Evolutionary conservation across 1,284 basidiomycete species (phyloP).

Genomic region (Phlebopus sp.): DNA sequence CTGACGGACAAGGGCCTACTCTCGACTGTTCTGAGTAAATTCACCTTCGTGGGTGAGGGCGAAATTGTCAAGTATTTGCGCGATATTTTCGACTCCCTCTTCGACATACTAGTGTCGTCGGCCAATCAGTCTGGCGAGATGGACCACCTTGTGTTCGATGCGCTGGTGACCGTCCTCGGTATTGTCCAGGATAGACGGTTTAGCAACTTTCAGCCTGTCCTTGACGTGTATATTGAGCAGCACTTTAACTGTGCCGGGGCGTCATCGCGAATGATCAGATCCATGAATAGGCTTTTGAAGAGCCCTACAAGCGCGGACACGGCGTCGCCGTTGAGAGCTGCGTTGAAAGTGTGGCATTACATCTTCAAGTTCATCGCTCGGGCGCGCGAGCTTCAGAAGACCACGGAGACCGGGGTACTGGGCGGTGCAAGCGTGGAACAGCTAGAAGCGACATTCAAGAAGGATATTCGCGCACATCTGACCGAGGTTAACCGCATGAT

Average conservation of each 20-base stretch:
- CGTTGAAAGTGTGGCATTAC: slow-evolving; percentile 96
- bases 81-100: slow-evolving; percentile 91
- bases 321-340: slow-evolving; percentile 78
- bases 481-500: slow-evolving; percentile 87
- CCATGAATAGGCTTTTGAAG: slow-evolving; percentile 81
- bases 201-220: slow-evolving; percentile 89
- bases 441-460: slow-evolving; percentile 82
- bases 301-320: slow-evolving; percentile 74
- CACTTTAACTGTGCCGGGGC: slow-evolving; percentile 83
- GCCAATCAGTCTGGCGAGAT: slow-evolving; percentile 77
- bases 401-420: slow-evolving; percentile 74
- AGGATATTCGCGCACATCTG: slow-evolving; percentile 75
- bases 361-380: slow-evolving; percentile 93
- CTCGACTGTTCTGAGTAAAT: slow-evolving; percentile 75
- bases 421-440: slow-evolving; percentile 81
- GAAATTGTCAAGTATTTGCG: slow-evolving; percentile 95
- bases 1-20: slow-evolving; percentile 66
- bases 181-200: slow-evolving; percentile 95
- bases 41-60: slow-evolving; percentile 89
- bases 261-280: slow-evolving; percentile 78
- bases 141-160: slow-evolving; percentile 87
- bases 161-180: slow-evolving; percentile 84
- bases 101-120: slow-evolving; percentile 80
- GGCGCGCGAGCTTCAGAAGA: slow-evolving; percentile 84
- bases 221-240: slow-evolving; percentile 90